A percentile compares a stretch with the other conserved stretches of the same genome.
Evolutionary conservation across 495 filamentous ascomycete species (phyloP).

Genomic region (Neurospora sp.): DNA sequence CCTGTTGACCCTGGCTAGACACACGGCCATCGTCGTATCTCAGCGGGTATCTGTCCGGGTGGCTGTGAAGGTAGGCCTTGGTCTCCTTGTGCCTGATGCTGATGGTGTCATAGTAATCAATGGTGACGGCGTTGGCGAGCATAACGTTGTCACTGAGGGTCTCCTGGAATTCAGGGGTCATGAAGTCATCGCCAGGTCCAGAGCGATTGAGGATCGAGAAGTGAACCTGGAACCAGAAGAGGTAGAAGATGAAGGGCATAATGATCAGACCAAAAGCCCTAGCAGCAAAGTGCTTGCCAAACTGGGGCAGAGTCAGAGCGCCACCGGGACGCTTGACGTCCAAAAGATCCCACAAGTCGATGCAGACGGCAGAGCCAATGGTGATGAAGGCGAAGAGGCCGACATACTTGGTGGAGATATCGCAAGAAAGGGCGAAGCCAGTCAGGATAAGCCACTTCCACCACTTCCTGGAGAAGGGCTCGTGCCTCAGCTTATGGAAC

Average conservation of each 20-base stretch:
- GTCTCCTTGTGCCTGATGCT: constrained; percentile 93
- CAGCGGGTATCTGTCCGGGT: constrained; percentile 78
- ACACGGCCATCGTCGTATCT: constrained; percentile 96
- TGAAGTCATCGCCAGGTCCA: constrained; percentile 96
- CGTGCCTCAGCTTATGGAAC: constrained; percentile 93
- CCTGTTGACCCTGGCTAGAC: constrained; percentile 95
- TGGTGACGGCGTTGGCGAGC: constrained; percentile 70
- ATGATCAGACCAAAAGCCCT: constrained; percentile 74
- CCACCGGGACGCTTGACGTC: constrained; percentile 75
- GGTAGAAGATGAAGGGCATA: constrained; percentile 91
- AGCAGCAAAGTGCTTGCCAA: constrained; percentile 83
- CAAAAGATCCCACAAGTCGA: constrained; percentile 92
- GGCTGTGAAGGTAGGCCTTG: constrained; percentile 90
- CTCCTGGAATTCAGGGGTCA: constrained; percentile 96
- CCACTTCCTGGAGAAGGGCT: constrained; percentile 88
- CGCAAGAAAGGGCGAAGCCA: constrained; percentile 86
- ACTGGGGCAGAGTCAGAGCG: constrained; percentile 63
- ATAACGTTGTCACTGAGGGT: constrained; percentile 90
- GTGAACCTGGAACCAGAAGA: constrained; percentile 99
- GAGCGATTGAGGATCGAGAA: constrained; percentile 82
- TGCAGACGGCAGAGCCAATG: constrained; percentile 83
- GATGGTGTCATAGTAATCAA: constrained; percentile 85
- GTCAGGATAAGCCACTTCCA: constrained; percentile 99
- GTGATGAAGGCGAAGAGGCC: constrained; percentile 92
- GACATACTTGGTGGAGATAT: constrained; percentile 98